phyloP scores from a whole-genome alignment of 2,329 filamentous ascomycete genomes.

The Colletotrichum higginsianum region DNA sequence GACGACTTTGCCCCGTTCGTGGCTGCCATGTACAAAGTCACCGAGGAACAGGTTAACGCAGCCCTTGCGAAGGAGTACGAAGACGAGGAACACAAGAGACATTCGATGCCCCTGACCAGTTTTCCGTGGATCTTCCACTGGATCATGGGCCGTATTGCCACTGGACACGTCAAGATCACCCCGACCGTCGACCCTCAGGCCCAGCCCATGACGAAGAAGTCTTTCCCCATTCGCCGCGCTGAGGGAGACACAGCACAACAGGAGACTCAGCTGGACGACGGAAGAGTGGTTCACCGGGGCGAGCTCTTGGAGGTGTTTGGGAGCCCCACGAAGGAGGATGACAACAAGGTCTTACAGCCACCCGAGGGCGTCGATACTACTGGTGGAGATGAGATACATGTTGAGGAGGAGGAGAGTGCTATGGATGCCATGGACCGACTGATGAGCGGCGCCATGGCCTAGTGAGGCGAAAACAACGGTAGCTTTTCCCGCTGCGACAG shows the following conservation, averaged over 20 bases:
- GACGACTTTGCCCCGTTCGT: slow-evolving; percentile 80
- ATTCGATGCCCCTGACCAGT: slow-evolving; percentile 83
- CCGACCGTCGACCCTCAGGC: slow-evolving; percentile 30
- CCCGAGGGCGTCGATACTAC: slow-evolving; percentile 11
- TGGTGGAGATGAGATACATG: slow-evolving; percentile 36
- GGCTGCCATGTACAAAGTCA: slow-evolving; percentile 90
- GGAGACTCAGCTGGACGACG: slow-evolving; percentile 39
- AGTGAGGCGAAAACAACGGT: slow-evolving; percentile 20
- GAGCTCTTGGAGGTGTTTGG: slow-evolving; percentile 40
- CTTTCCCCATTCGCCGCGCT: slow-evolving; percentile 13
- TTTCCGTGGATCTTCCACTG: slow-evolving; percentile 93
- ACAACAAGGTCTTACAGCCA: slow-evolving; percentile 28
- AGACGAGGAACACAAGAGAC: slow-evolving; percentile 52
- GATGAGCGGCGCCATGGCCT: slow-evolving; percentile 32
- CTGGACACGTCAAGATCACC: slow-evolving; percentile 30
- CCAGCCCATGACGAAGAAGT: slow-evolving; percentile 17
- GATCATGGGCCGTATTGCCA: slow-evolving; percentile 80
- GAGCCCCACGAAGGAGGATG: slow-evolving; percentile 26
- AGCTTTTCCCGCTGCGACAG: slow-evolving; percentile 38
- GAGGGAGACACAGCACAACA: slow-evolving; percentile 15
- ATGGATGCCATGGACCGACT: slow-evolving; percentile 37
- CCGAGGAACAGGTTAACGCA: slow-evolving; percentile 76
- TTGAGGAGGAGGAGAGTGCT: slow-evolving; percentile 34
- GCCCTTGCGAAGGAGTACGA: slow-evolving; percentile 65
- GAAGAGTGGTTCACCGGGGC: slow-evolving; percentile 43